Conservation (phyloP, 768 basidiomycete genomes). For the Tricholoma terreum region DNA sequence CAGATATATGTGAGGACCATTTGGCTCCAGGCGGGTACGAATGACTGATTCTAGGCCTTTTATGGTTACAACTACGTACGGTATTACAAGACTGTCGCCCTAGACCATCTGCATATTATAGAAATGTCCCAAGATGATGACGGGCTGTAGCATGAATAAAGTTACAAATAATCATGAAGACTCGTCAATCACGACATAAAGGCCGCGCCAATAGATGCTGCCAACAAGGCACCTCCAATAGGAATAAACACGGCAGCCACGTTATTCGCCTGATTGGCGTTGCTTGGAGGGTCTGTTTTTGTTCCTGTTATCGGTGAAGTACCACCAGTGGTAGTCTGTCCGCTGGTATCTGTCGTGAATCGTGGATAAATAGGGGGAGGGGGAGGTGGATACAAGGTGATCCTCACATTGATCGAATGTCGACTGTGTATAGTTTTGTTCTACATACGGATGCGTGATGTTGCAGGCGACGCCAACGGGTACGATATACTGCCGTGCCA, state of each 20-base stretch:
- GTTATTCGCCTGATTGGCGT: not conserved
- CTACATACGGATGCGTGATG: constrained; percentile 50
- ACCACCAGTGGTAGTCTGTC: not conserved
- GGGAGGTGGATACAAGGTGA: not conserved
- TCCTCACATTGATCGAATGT: constrained; percentile 44
- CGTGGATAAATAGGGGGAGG: not conserved
- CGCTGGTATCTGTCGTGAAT: not conserved
- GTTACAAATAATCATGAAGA: not conserved
- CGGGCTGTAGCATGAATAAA: not conserved
- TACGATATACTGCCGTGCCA: constrained; percentile 39
- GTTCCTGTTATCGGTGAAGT: not conserved
- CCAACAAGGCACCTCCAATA: not conserved
- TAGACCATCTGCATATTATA: no score
- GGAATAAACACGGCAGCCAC: not conserved
- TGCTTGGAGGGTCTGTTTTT: not conserved
- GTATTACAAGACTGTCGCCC: no score
- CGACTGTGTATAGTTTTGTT: constrained; percentile 40
- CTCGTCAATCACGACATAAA: not conserved
- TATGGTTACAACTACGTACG: no score
- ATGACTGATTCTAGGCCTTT: no score
- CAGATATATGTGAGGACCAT: no score
- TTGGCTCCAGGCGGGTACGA: no score
- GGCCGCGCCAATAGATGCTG: not conserved
- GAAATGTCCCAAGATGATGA: no score
- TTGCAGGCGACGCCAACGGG: constrained; percentile 54